Base-by-base conservation (phyloP, 495 filamentous ascomycete genomes). In the Penicillium chermesinum region DNA sequence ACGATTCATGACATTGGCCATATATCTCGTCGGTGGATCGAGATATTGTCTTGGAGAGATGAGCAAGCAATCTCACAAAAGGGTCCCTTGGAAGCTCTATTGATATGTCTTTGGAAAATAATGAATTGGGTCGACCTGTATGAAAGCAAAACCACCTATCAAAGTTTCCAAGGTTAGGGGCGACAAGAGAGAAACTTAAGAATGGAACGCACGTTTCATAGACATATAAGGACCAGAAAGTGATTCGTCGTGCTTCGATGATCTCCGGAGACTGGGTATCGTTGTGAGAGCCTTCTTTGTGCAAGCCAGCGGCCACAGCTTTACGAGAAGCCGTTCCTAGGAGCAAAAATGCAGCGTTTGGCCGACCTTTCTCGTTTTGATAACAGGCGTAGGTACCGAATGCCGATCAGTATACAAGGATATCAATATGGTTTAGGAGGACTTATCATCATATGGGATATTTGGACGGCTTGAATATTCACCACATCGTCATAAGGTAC, bases 361-460 rank as follows among this genome's bases (percentile, higher is more conserved):
- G 72, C 1, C 70, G 53, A 13, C 67, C 72, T 47, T 67, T 61
- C 46, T 75, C 70, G 27, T 60, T 69, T 37, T 73, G 70, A 44
- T 60, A 75, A 40, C 68, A 64, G 17, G 64, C 66, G 67, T 73
- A 48, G 15, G 46, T 2, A 49, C n/a, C n/a, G 58, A 41, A 19
- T 8, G 3, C 2, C 35, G 16, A 14, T 33, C n/a, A 44, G 41
- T 7, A 7, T 18, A n/a, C 1, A n/a, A 5, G 5, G 8, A 12
- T 5, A 30, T 30, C 25, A 30, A 30, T 5, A 20, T 3, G 19
- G 19, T 14, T 1, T 20, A 14, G 38, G 21, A n/a, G 13, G 25
- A 72, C 71, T 65, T 70, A 74, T 74, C 68, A 75, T 69, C 9
- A 74, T 50, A 14, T 71, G 38, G 1, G 68, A 63, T 0, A 75